Base-by-base conservation (phyloP, 768 basidiomycete species). In the Rhodotorula kratochvilovae region DNA sequence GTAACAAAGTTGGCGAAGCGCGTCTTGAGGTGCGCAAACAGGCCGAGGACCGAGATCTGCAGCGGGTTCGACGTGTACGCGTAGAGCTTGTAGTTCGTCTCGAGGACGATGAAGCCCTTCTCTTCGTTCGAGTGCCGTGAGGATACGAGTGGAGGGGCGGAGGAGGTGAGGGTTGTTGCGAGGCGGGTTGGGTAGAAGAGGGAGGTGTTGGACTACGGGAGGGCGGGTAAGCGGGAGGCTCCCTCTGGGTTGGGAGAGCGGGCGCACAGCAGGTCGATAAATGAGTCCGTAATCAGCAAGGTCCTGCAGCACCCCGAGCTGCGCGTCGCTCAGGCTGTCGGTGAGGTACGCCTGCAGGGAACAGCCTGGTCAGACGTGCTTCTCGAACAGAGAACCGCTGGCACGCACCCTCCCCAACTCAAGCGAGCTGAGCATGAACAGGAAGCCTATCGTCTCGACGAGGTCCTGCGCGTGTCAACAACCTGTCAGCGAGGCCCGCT, bases 61-160 rank as follows among this genome's bases (percentile, higher is more conserved):
- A 99, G 84, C 36, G 94, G 90, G 81, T 98, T 98, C 76, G 92
- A 92, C 46, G 96, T 99, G 81, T 99, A 99, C 10, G 96, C 96
- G 80, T 98, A 99, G 73, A 99, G 82, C 75, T 93, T 89, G 83
- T 97, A 98, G 82, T 99, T 98, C 29, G 96, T 98, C 83, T 99
- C 96, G 54, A 99, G 85, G 75, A 98, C 88, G 76, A 98, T 89
- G 83, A 96, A 98, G 23, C 94, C 92, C 80, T 95, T 66, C 46
- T 72, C 74, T 21, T 79, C 56, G 72, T 68, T 48, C 45, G 84
- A 81, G 75, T 87, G 84, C 43, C 67, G 85, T 11, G 70, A 66
- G 11, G 70, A 74, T 56, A 76, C 65, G 43, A 78, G 75, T 12
- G 88, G 87, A 39, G 91, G 89, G 33, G 90, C 88, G 61, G 91